Base-by-base conservation (phyloP, 2,329 filamentous ascomycete genomes). In the Aspergillus pseudoviridinutans region DNA sequence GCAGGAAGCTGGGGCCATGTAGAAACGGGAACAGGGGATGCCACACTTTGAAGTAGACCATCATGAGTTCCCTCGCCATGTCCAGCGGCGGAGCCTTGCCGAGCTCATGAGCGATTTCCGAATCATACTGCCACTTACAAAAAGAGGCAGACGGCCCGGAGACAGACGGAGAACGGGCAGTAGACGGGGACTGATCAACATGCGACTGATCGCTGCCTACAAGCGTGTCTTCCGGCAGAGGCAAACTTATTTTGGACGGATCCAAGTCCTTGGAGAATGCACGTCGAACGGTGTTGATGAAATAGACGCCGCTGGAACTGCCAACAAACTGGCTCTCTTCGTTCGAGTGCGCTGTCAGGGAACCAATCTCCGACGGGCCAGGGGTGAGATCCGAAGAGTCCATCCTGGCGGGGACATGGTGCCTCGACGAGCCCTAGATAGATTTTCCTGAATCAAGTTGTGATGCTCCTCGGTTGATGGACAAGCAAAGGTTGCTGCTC, bases 11-110 rank as follows among this genome's bases (percentile, higher is more conserved):
- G 1, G 78, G 80, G 0, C 80, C 80, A 50, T 82, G 79, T 3
- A 82, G 62, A 58, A 82, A 82, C 0, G 80, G 80, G 57, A 82
- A 80, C 12, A 82, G 68, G 0, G 79, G 79, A 71, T 83, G 80
- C 79, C 80, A 82, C 9, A 76, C 71, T 61, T 74, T 76, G 64
- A 82, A 82, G 60, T 81, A 82, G 20, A 73, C 68, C 66, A 80
- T 78, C 53, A 81, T 73, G 2, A 82, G 69, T 42, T 74, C 69
- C 57, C 74, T 74, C 0, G 78, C 74, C 3, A 71, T 60, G 4
- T 72, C 62, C 25, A 68, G 57, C 5, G 63, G 61, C 3, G 73
- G 72, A 2, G 66, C 61, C 27, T 61, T 54, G 3, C 72, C 72
- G 44, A 74, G 52, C 4, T 60, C 58, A 0, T 58, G 61, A 6